Evolutionary conservation across 768 basidiomycete species (phyloP), one percentile per base, ranked within the genome.

Genomic region (Lentinula aciculospora): DNA sequence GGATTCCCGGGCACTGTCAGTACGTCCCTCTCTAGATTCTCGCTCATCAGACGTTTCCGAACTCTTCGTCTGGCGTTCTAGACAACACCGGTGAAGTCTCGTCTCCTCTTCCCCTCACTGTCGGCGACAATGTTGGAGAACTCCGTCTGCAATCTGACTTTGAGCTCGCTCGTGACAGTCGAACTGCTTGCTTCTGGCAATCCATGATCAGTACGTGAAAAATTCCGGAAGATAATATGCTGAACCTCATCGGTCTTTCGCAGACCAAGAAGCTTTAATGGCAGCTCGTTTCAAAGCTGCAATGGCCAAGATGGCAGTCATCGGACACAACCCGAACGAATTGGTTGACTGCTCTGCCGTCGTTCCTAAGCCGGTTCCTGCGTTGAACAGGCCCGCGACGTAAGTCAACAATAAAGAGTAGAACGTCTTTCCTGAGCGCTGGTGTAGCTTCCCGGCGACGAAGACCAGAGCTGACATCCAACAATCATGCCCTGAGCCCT

Each of bases 151-250:
- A 69, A 50, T 69, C 69, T 8, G 71, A 72, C 57, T 56, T 56
- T 31, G 57, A 47, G 3, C 28, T 71, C 17, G 67, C 69, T 21
- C 66, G 68, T 17, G 65, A 71, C 53, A 28, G 60, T 2, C 58
- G 68, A 32, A 76, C 75, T 21, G 73, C 76, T 15, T 76, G 76
- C 65, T 58, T 65, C 53, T 77, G 76, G 75, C 76, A 77, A 58
- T 65, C 68, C 3, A 69, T 71, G 62, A 66, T 75, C 45, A 56
- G 69, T 69, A 51, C 55, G 63, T 51, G 19, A 31, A 9, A 27
- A 23, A 15, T 21, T 12, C 12, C 13, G 23, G n/a, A 28, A 8
- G 7, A 19, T 5, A 8, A 17, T 28, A 19, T 34, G n/a, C 17
- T 19, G 8, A 13, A 17, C 13, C 59, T 28, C 17, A 36, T n/a